These are phyloP conservation scores for Cylindrotheca closterium DNA, from an alignment of 108 stramenopile genomes.

Conservation along the genomic window DNA sequence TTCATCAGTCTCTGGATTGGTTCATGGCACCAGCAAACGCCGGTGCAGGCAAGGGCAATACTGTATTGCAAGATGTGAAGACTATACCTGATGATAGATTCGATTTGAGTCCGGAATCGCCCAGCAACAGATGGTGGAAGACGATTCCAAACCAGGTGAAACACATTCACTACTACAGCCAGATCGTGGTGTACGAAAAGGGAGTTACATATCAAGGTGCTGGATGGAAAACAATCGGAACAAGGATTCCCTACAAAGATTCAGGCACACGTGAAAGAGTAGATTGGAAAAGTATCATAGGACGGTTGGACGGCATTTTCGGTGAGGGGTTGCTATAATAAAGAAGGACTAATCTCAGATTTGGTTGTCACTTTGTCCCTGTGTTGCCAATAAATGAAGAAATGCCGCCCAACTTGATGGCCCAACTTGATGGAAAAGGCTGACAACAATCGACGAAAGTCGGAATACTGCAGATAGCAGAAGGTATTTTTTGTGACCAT, in stretches of 20 bases:
- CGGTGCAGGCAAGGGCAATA: neutral
- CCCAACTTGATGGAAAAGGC: no score
- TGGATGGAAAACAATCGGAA: neutral
- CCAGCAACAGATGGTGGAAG: constrained; percentile 1
- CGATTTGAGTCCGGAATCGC: neutral
- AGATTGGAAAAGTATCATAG: neutral
- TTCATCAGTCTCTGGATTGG: neutral
- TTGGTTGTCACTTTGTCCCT: no score
- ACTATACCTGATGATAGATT: neutral
- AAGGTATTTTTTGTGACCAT: no score
- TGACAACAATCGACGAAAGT: no score
- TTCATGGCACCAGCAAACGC: neutral
- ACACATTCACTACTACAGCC: neutral
- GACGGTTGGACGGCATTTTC: neutral
- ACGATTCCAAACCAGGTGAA: neutral
- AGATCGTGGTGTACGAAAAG: neutral
- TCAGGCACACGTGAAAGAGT: neutral
- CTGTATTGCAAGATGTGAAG: neutral
- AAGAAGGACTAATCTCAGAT: no score
- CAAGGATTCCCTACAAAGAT: neutral
- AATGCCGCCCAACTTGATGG: no score
- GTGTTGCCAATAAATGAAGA: no score
- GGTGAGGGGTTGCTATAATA: neutral
- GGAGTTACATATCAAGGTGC: neutral
- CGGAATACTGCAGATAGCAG: no score